Evolutionary conservation across 805 yeast species (phyloP), one percentile per base, ranked within the genome.

Genomic region (Tetrapisispora arboricola): DNA sequence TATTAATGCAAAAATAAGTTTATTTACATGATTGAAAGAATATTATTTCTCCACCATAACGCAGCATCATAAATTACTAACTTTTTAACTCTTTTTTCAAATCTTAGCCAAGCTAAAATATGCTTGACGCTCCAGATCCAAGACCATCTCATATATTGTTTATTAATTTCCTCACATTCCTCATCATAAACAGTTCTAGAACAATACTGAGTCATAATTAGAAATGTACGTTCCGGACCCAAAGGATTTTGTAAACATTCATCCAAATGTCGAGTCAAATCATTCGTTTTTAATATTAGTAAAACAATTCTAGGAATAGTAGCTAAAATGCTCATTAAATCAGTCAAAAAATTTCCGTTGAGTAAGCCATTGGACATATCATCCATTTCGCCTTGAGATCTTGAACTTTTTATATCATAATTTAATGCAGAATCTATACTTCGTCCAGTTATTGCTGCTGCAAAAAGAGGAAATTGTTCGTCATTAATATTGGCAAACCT

Each of bases 371-470:
- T 55, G 35, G 81, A 78, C 84, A 92, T 88, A 22, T 66, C 69
- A 5, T 61, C 65, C 29, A 83, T 72, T 58, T 92, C 99, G 1
- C 67, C 70, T 0, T 71, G 67, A 17, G 74, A 63, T 39, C 96
- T 70, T 0, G 62, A 55, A 24, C 71, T 61, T 12, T 71, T 64
- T 15, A 82, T 70, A 46, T 84, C 81, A 39, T 80, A 78, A 46
- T 72, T 71, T 40, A 83, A 56, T 0, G 94, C 90, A 41, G 78
- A 76, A 17, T 81, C 77, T 19, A 83, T 84, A 51, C 88, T 94
- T 43, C 99, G 69, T 1, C 98, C 99, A 0, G 98, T 92, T 32
- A 92, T 79, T 1, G 97, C 96, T 1, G 95, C 87, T 1, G 94
- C 84, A 57, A 92, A 82, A 11, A 92, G 66, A 18, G 83, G 81